Evolutionary conservation across 495 filamentous ascomycete genomes (phyloP), one percentile per base, ranked within the genome.

Genomic region (Lophium mytilinum): DNA sequence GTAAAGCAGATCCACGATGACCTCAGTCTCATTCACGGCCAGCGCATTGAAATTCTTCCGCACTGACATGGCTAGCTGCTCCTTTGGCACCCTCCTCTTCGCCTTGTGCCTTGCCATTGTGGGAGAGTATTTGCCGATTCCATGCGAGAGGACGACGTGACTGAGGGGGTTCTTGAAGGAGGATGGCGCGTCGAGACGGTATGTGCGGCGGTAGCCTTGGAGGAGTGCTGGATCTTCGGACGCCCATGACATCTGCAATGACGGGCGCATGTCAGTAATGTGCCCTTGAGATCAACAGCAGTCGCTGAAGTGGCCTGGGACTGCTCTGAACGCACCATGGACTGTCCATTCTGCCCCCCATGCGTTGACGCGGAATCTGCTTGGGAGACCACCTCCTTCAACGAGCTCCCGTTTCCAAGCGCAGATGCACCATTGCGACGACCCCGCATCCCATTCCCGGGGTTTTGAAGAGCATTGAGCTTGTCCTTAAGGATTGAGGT

Each of bases 31-130:
- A 52, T 83, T 84, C 11, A 95, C 80, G 9, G 86, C 88, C 48
- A 87, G 77, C 19, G 82, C 84, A 66, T 95, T 95, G 71, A 96
- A 95, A 69, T 95, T 88, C 73, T 90, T 95, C 56, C 91, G 75
- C 21, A 93, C 89, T 9, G 85, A 78, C 55, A 83, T 77, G n/a
- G 89, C 87, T 37, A 96, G 77, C 62, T 90, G 80, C 24, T 91
- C 84, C 66, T 88, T 87, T 64, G 78, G 78, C 66, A 92, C 82
- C 52, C 87, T 77, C 48, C 86, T 68, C 51, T 82, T 73, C 34
- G 80, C 76, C 66, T 78, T 81, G 52, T 73, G 75, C 52, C 80
- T 68, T 48, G 82, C 83, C 78, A 88, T 88, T 17, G 84, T 88
- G n/a, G 86, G 85, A 0, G 83, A 87, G 61, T 78, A 76, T 48